A percentile compares a stretch with the other conserved stretches of the same genome.
phyloP scores from a whole-genome alignment of 2,329 filamentous ascomycete genomes.

The Trichoderma atrobrunneum region DNA sequence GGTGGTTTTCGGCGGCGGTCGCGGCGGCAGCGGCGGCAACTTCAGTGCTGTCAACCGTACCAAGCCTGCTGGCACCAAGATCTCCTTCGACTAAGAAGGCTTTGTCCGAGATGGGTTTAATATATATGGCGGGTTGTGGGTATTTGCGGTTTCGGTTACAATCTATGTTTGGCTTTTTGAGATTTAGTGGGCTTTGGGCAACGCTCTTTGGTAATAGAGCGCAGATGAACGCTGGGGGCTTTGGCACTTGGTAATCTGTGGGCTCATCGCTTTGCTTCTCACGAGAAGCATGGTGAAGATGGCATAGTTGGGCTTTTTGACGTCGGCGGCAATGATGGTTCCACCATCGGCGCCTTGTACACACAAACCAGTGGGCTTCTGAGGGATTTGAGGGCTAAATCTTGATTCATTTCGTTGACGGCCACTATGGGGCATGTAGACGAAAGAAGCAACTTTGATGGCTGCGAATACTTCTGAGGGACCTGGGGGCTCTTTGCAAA shows the following conservation, averaged over 20 bases:
- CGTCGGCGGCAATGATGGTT: slow-evolving; percentile 29
- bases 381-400: slow-evolving; percentile 40
- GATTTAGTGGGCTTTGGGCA: slow-evolving; percentile 53
- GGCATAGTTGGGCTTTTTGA: slow-evolving; percentile 35
- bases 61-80: slow-evolving; percentile 65
- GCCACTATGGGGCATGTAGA: slow-evolving; percentile 17
- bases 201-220: slow-evolving; percentile 44
- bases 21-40: slow-evolving; percentile 52
- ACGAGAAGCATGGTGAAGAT: slow-evolving; percentile 18
- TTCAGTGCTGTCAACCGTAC: slow-evolving; percentile 51
- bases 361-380: slow-evolving; percentile 37
- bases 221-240: slow-evolving; percentile 58
- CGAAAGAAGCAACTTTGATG: slow-evolving; percentile 34
- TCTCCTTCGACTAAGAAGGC: slow-evolving; percentile 57
- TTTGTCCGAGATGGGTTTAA: slow-evolving; percentile 38
- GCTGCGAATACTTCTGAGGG: slow-evolving; percentile 38
- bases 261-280: slow-evolving; percentile 36
- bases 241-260: slow-evolving; percentile 37
- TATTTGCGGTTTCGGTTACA: slow-evolving; percentile 56
- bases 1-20: slow-evolving; percentile 45
- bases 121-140: slow-evolving; percentile 39
- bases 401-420: slow-evolving; percentile 30
- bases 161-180: slow-evolving; percentile 37
- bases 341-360: slow-evolving; percentile 27
- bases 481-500: slow-evolving; percentile 34